phyloP scores from a whole-genome alignment of 257 asterid species.

The Perilla frutescens region DNA sequence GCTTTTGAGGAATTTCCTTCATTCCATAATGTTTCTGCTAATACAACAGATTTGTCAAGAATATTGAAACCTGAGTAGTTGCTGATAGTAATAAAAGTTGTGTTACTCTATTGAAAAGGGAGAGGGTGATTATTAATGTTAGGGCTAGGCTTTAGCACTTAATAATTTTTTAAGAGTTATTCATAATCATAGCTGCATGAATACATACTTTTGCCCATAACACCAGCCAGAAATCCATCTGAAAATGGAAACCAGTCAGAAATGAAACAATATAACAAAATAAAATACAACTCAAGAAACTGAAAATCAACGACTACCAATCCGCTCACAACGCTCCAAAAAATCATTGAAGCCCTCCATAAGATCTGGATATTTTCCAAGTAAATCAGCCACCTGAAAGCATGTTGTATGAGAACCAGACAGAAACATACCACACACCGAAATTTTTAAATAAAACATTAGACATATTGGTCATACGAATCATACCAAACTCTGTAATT shows the following conservation, averaged over 20 bases:
- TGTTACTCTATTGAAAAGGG: slow-evolving; percentile 1
- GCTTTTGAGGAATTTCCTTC: slow-evolving; percentile 80
- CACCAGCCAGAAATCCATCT: slow-evolving; percentile 98
- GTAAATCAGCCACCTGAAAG: slow-evolving; percentile 80
- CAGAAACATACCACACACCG: not conserved
- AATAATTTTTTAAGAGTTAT: slow-evolving; percentile 12
- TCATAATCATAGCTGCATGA: slow-evolving; percentile 22
- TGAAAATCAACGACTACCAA: slow-evolving; percentile 57
- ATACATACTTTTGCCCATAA: slow-evolving; percentile 89
- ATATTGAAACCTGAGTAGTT: not conserved
- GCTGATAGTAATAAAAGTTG: slow-evolving; percentile 7
- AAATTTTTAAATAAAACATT: not conserved
- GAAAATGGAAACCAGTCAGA: slow-evolving; percentile 52
- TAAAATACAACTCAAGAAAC: slow-evolving; percentile 24
- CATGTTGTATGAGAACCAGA: slow-evolving; percentile 31
- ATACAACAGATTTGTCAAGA: slow-evolving; percentile 38
- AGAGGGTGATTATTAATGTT: not conserved
- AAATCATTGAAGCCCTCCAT: slow-evolving; percentile 87
- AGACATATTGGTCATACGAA: slow-evolving; percentile 54
- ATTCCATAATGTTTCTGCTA: slow-evolving; percentile 78
- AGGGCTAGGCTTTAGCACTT: slow-evolving; percentile 21
- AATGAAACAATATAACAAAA: slow-evolving; percentile 15
- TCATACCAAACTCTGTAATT: slow-evolving; percentile 86
- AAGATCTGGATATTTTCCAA: slow-evolving; percentile 92
- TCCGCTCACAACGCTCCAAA: slow-evolving; percentile 88